These are phyloP conservation scores for Scheffersomyces titani DNA, from an alignment of 1,139 yeast genomes.

Conservation along the genomic window DNA sequence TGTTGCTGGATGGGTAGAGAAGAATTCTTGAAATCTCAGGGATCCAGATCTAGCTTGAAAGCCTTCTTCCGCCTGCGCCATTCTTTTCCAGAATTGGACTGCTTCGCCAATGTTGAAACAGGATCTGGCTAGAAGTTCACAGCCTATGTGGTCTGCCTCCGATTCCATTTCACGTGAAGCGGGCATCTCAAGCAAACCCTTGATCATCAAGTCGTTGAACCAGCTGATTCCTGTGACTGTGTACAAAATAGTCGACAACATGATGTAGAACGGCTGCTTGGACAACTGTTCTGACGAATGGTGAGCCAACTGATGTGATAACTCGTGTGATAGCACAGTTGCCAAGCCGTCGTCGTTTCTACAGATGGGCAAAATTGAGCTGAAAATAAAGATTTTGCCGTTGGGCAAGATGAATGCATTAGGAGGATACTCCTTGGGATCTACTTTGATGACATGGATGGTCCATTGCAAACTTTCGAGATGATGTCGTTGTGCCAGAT, in stretches of 20 bases:
- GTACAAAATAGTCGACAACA: conserved; percentile 49
- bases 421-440: conserved; percentile 66
- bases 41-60: conserved; percentile 16
- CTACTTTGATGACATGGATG: conserved; percentile 72
- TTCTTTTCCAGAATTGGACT: conserved; percentile 76
- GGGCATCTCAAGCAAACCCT: conserved; percentile 70
- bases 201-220: conserved; percentile 56
- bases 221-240: conserved; percentile 30
- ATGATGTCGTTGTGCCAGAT: conserved; percentile 34
- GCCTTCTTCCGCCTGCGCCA: conserved; percentile 59
- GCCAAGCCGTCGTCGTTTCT: conserved; percentile 88
- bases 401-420: conserved; percentile 96
- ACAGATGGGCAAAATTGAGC: conserved; percentile 78
- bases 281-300: conserved; percentile 85
- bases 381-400: conserved; percentile 90
- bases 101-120: conserved; percentile 81
- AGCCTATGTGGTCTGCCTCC: conserved; percentile 93
- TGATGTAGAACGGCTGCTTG: conserved; percentile 53
- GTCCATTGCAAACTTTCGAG: conserved; percentile 64
- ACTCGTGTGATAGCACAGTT: conserved; percentile 88
- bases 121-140: conserved; percentile 87
- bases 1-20: conserved; percentile 93
- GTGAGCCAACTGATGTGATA: conserved; percentile 91
- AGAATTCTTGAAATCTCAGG: conserved; percentile 51
- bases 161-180: conserved; percentile 91